Base-by-base conservation (phyloP, 2,329 filamentous ascomycete genomes). In the Berkeleyomyces basicola region DNA sequence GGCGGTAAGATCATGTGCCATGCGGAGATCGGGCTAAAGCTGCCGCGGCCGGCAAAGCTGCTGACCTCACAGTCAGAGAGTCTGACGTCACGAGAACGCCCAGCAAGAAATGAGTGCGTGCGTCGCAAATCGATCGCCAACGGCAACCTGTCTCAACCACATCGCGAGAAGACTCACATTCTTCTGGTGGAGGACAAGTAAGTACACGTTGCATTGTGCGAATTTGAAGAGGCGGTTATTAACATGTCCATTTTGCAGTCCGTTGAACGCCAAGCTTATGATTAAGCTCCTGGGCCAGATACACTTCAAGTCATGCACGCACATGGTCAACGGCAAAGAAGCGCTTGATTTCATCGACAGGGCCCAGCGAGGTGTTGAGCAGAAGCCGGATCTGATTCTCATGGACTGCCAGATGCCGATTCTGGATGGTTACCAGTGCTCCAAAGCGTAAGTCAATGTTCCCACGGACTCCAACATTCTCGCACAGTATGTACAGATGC, bases 171-270 rank as follows among this genome's bases (percentile, higher is more conserved):
- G 44, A 78, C 85, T 4, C 82, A 88, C 58, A 77, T 92, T n/a
- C 73, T 92, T 23, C 82, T 93, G 0, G 88, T 91, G 1, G 88
- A 92, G 72, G 88, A 92, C 70, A 90, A 91, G 82, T 83, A 75
- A 76, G 82, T 77, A 31, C n/a, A 53, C 16, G 11, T 4, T 37
- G 16, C 7, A 37, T 16, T 42, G 31, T 55, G 6, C 31, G 11
- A 1, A 5, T 6, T 31, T 16, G 11, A 7, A 23, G n/a, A 7
- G 23, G 33, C 43, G 14, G 7, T 47, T 33, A 11, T 16, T 59
- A 40, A 53, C 42, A 11, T 61, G 49, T 44, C 9, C 36, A 11
- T 59, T 31, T 14, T 37, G 16, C 37, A 64, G 62, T 23, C 49
- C 55, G 23, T 14, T 64, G 3, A 66, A 68, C 43, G 57, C 65